Evolutionary conservation across 1,139 yeast species (phyloP).

Genomic region (Yamadazyma sp.): DNA sequence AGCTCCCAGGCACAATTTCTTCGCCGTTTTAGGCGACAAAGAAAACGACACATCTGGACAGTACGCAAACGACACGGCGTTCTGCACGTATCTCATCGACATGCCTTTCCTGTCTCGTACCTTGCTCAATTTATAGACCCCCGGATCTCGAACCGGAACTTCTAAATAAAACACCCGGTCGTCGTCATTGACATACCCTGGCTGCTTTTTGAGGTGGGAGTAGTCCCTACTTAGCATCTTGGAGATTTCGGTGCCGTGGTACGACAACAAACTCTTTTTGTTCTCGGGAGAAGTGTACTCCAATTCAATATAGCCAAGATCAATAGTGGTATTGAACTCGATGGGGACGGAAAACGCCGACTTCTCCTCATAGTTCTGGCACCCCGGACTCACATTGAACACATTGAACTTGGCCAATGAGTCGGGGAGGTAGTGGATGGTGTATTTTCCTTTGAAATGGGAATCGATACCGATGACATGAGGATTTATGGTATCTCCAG

Average conservation of each 20-base stretch:
- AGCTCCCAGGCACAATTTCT: constrained; percentile 57
- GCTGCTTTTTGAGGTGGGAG: constrained; percentile 28
- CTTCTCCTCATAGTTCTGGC: constrained; percentile 45
- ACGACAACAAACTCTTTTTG: constrained; percentile 49
- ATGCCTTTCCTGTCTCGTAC: constrained; percentile 68
- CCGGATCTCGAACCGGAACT: constrained; percentile 65
- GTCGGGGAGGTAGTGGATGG: constrained; percentile 88
- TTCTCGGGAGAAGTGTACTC: constrained; percentile 60
- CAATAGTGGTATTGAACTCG: constrained; percentile 77
- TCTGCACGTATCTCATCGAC: constrained; percentile 61
- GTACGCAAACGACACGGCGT: constrained; percentile 64
- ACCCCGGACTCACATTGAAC: constrained; percentile 54
- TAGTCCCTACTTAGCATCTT: constrained; percentile 44
- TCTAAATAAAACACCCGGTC: constrained; percentile 47
- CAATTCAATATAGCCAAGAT: constrained; percentile 67
- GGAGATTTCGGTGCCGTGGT: constrained; percentile 55
- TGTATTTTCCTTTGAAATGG: constrained; percentile 82
- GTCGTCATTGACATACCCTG: constrained; percentile 24
- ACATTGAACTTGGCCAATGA: constrained; percentile 87
- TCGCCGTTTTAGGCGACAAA: constrained; percentile 28
- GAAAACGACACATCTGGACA: constrained; percentile 73
- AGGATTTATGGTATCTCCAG: constrained; percentile 53
- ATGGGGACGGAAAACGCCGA: constrained; percentile 57
- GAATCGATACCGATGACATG: constrained; percentile 59
- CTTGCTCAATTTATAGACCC: constrained; percentile 64